A percentile compares a stretch with the other conserved stretches of the same genome.
phyloP scores from a whole-genome alignment of 2,329 filamentous ascomycete species.

The Fusarium burgessii region DNA sequence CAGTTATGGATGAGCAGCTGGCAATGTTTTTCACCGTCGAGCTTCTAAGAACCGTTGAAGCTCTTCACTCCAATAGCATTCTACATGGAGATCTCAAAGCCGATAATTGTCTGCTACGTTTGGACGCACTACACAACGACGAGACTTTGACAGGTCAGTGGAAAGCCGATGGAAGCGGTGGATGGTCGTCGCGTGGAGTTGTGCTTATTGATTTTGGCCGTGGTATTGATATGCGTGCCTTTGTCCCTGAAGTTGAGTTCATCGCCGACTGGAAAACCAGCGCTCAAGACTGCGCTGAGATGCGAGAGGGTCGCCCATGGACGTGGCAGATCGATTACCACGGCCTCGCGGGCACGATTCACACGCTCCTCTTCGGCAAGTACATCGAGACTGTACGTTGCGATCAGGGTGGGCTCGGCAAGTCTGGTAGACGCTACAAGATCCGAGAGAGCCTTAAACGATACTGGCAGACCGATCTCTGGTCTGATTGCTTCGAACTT shows the following conservation, averaged over 20 bases:
- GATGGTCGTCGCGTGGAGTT: constrained; percentile 85
- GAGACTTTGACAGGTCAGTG: constrained; percentile 72
- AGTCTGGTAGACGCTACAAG: constrained; percentile 75
- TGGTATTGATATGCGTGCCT: constrained; percentile 91
- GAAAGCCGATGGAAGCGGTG: constrained; percentile 76
- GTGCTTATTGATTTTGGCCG: constrained; percentile 95
- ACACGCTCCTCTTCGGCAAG: constrained; percentile 90
- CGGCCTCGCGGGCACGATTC: constrained; percentile 87
- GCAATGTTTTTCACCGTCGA: constrained; percentile 97
- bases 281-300: constrained; percentile 91
- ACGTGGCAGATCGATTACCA: constrained; percentile 98
- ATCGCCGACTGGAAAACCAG: constrained; percentile 95
- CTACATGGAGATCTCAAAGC: constrained; percentile 95
- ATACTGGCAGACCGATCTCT: constrained; percentile 97
- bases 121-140: constrained; percentile 65
- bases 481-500: constrained; percentile 84
- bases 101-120: constrained; percentile 92
- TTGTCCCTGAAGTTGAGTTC: constrained; percentile 79
- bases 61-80: constrained; percentile 81
- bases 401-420: constrained; percentile 67
- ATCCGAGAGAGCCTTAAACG: constrained; percentile 88
- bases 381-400: constrained; percentile 85
- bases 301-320: constrained; percentile 94
- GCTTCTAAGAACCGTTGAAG: constrained; percentile 89
- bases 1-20: constrained; percentile 88